These are phyloP conservation scores for Alternaria consortialis DNA, from an alignment of 2,329 filamentous ascomycete species.

Conservation along the genomic window DNA sequence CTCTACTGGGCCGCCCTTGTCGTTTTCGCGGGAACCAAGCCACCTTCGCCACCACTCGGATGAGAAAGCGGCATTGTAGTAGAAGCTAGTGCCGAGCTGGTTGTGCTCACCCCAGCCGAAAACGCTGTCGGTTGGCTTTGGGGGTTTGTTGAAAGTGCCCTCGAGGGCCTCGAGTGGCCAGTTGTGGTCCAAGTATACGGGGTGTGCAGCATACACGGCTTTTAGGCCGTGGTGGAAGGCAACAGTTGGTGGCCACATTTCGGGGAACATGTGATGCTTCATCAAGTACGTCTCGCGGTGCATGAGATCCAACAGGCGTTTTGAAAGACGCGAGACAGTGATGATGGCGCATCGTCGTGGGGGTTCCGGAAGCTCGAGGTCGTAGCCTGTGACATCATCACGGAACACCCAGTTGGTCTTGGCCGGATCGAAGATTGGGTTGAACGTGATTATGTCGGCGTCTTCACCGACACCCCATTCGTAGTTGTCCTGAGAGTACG, in stretches of 20 bases:
- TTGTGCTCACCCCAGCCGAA: slow-evolving; percentile 64
- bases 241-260: slow-evolving; percentile 80
- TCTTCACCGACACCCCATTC: slow-evolving; percentile 80
- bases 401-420: slow-evolving; percentile 77
- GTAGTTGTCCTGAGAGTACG: slow-evolving; percentile 70
- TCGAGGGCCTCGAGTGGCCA: slow-evolving; percentile 65
- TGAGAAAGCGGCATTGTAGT: slow-evolving; percentile 61
- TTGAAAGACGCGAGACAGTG: slow-evolving; percentile 77
- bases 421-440: slow-evolving; percentile 80
- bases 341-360: slow-evolving; percentile 81
- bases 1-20: slow-evolving; percentile 51
- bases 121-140: slow-evolving; percentile 55
- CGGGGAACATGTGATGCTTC: slow-evolving; percentile 76
- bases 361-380: slow-evolving; percentile 62
- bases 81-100: slow-evolving; percentile 60
- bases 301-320: slow-evolving; percentile 76
- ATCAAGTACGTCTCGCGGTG: slow-evolving; percentile 77
- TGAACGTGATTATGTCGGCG: slow-evolving; percentile 76
- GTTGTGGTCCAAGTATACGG: slow-evolving; percentile 79
- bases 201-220: slow-evolving; percentile 79
- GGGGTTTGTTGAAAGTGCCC: slow-evolving; percentile 59
- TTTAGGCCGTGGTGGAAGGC: slow-evolving; percentile 81
- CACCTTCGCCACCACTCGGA: slow-evolving; percentile 60
- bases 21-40: slow-evolving; percentile 59
- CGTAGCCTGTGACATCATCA: slow-evolving; percentile 74